These are phyloP conservation scores for Zea luxurians DNA, from an alignment of 176 grass and related monocot genomes.

Conservation along the genomic window DNA sequence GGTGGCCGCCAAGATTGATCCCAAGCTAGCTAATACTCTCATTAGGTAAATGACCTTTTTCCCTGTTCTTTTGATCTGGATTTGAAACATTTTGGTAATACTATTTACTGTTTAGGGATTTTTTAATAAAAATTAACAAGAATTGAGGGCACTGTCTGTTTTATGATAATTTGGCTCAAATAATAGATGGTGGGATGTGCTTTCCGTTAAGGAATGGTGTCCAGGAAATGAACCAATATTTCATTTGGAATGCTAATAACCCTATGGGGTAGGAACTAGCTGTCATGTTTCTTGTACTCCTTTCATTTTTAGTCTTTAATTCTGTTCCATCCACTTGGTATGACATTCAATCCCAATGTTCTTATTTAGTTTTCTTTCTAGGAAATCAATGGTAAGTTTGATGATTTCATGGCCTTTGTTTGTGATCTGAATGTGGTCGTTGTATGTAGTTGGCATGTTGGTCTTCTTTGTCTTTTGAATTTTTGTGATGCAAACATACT, in stretches of 20 bases:
- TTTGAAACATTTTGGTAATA: not conserved
- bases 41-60: slow-evolving; percentile 37
- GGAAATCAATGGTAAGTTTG: not conserved
- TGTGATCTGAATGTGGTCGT: not conserved
- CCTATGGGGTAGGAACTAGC: not conserved
- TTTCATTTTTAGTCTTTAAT: not conserved
- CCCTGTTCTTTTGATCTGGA: not conserved
- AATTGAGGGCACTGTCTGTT: not conserved
- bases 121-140: not conserved
- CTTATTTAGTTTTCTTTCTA: not conserved
- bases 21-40: slow-evolving; percentile 42
- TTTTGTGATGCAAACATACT: not conserved
- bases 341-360: not conserved
- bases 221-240: not conserved
- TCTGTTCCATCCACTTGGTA: not conserved
- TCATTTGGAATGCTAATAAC: not conserved
- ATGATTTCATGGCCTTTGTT: not conserved
- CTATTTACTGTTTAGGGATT: not conserved
- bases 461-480: too few species aligned
- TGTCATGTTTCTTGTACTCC: not conserved
- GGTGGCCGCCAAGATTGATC: slow-evolving; percentile 41
- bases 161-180: not conserved
- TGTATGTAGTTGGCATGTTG: not conserved
- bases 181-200: not conserved
- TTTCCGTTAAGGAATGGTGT: not conserved